Percentiles rank a stretch among this genome's conserved stretches.
These are phyloP conservation scores for Raffaelea arxii DNA, from an alignment of 2,329 filamentous ascomycete species.

Conservation along the genomic window DNA sequence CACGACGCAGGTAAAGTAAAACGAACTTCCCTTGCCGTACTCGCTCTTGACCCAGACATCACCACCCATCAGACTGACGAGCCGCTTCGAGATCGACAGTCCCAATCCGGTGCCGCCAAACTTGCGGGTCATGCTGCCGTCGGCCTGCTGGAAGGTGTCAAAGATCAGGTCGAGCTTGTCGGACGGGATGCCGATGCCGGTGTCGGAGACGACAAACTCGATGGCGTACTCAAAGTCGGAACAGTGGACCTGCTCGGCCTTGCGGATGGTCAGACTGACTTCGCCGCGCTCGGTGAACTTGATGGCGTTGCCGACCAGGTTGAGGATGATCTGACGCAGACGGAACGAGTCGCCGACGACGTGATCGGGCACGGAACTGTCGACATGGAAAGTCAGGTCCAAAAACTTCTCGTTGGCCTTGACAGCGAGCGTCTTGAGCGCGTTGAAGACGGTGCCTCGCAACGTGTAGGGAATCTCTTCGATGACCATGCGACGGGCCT, in stretches of 20 bases:
- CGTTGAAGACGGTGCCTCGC: conserved; percentile 91
- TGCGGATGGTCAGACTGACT: conserved; percentile 85
- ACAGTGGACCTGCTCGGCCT: conserved; percentile 49
- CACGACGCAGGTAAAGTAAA: conserved; percentile 93
- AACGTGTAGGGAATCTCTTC: conserved; percentile 96
- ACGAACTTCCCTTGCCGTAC: conserved; percentile 83
- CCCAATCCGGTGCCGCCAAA: conserved; percentile 93
- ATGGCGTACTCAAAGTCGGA: conserved; percentile 63
- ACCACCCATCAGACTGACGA: conserved; percentile 94
- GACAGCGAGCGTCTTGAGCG: conserved; percentile 90
- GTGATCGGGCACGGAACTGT: conserved; percentile 87
- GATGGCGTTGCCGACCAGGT: conserved; percentile 95
- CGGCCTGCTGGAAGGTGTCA: conserved; percentile 97
- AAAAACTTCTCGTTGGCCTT: conserved; percentile 95
- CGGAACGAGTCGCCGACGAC: conserved; percentile 96
- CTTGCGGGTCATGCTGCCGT: conserved; percentile 90
- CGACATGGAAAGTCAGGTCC: conserved; percentile 86
- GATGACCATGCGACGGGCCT: conserved; percentile 96
- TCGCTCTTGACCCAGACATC: conserved; percentile 93
- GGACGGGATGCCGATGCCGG: conserved; percentile 89
- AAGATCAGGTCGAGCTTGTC: conserved; percentile 97
- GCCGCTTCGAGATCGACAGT: conserved; percentile 85
- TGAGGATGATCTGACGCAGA: conserved; percentile 90
- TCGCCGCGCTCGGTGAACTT: conserved; percentile 98
- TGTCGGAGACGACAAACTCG: conserved; percentile 92